Evolutionary conservation across 2,329 filamentous ascomycete genomes (phyloP), one percentile per base, ranked within the genome.

Genomic region (Colletotrichum caudatum): DNA sequence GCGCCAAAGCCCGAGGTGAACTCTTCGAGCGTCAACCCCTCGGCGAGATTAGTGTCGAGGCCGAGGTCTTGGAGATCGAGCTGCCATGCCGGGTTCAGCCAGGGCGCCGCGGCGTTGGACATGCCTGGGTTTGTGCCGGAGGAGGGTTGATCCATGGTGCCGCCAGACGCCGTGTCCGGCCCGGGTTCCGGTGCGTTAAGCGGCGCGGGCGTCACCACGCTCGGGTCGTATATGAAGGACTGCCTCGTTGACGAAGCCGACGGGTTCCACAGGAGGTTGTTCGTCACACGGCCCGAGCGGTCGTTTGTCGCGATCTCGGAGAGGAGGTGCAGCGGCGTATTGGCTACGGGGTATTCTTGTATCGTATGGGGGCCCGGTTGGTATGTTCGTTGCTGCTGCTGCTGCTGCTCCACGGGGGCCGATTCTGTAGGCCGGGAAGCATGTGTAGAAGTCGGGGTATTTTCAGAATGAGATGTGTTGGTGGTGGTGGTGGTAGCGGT

Each of bases 271-370:
- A 70, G 73, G 14, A 75, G 46, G 72, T 63, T 65, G 51, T 54
- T 60, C 67, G 56, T 50, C 74, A 56, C 53, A 57, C 23, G 51
- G 23, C 29, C 64, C 41, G 71, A 75, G 44, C 74, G 74, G 54
- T 84, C 82, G 61, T 84, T 83, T 44, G 84, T 85, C n/a, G 87
- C 87, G 44, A 89, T 84, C 74, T 89, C 88, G 48, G 87, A 89
- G 8, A 89, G 82, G 33, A 89, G 81, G 64, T 89, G 86, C 5
- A 89, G 82, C 1, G 87, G 87, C 0, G 87, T 89, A 75, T 86
- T 88, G 41, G 81, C 82, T 81, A 77, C 56, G 66, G 76, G 73
- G 64, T 80, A 80, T 35, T 78, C 77, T 29, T 76, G 76, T 39
- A 71, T 23, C 46, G 59, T 39, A 18, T 54, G 46, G 44, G 33